Base-by-base conservation (phyloP, 768 basidiomycete genomes). In the Bullera alba region DNA sequence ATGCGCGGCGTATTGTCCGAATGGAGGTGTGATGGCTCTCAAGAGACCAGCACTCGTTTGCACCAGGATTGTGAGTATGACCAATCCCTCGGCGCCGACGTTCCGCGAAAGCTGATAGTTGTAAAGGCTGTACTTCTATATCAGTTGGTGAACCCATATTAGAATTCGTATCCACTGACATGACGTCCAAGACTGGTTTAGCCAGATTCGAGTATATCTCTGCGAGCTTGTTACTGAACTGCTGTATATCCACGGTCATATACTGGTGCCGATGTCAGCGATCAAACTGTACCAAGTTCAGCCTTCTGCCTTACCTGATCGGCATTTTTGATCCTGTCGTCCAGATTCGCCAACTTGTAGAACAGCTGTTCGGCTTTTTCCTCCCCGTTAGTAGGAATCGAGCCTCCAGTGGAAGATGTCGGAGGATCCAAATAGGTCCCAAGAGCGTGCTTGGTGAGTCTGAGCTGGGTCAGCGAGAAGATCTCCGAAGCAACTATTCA, bases 181-280 rank as follows among this genome's bases (percentile, higher is more conserved):
- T 60, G 19, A 68, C 69, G 42, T 96, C 93, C 30, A 95, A 79
- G 15, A 85, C 77, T 5, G 93, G 93, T 73, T 97, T 97, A 23
- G 91, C 91, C 32, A 96, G 75, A 69, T 96, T 96, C 15, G 71
- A 72, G 72, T 96, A 97, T 29, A 97, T 91, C 16, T 88, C 88
- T 12, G 93, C 90, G 5, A 97, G 79, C 65, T 88, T 84, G 4
- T 79, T 80, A 14, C 88, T 87, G 74, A 95, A 97, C 46, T 84
- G 85, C 69, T 92, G 87, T 42, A 96, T 90, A 71, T 97, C 93
- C 51, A 92, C 84, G 2, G 90, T 93, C 46, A 95, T 87, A 91
- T 90, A 76, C 86, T 90, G 62, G 1, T 5, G 25, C 34, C n/a
- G 29, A 34, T 66, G 12, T 41, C 38, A 41, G 38, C 38, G 7